Base-by-base conservation (phyloP, 257 asterid genomes). In the Mentha longifolia region DNA sequence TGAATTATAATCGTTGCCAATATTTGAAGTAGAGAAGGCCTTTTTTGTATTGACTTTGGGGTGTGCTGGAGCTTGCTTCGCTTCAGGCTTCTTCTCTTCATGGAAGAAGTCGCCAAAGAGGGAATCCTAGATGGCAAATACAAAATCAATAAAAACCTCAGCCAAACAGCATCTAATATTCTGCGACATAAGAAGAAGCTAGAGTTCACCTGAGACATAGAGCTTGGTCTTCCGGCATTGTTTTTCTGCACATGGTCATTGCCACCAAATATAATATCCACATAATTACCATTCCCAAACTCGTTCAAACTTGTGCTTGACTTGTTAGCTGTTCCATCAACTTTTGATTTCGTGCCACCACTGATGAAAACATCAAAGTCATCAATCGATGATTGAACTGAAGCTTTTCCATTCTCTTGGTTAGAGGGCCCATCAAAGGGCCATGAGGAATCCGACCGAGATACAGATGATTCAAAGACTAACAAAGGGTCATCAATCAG, bases 401-500 rank as follows among this genome's bases (percentile, higher is more conserved):
- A 72, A 56, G 70, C 52, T 56, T 76, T 78, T 73, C 83, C 84
- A 14, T 42, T 46, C 66, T 54, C 64, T 45, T 79, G 75, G 47
- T 72, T 78, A 37, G 78, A 50, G 6, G 82, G 77, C 20, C 71
- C 83, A 77, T 67, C 77, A 68, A 82, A 82, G 49, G 87, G 85
- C 89, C 92, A 82, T 11, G 88, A 65, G 63, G 79, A 68, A 77
- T 72, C 79, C 57, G 75, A 43, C 70, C 68, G 74, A 43, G 86
- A 72, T 49, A 35, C 68, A 33, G 88, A 76, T 61, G 89, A 59
- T 71, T 89, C 86, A 73, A 85, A 90, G 69, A 79, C 73, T 55
- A 72, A 72, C 84, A 89, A 82, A 58, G 94, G 92, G 77, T 88
- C 97, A 79, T 83, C 86, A 14, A 72, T 72, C 63, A 54, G 68